Percentiles rank a stretch among this genome's conserved stretches.
Conservation (phyloP, 441 rosid genomes). For the Bocquillonia castaneifolia region DNA sequence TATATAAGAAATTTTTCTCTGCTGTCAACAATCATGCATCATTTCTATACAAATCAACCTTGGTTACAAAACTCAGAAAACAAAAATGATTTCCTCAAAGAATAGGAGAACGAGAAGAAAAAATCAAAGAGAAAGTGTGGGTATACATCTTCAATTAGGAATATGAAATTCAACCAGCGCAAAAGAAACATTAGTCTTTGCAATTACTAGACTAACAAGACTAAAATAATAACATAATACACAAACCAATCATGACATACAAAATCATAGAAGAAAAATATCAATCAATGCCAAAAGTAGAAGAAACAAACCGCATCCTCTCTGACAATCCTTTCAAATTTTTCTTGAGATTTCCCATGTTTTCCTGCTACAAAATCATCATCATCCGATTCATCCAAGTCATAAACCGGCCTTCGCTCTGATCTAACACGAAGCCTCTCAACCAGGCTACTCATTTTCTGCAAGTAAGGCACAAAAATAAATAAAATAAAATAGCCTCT, state of each 20-base stretch:
- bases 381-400: conserved; percentile 89
- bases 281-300: conserved; percentile 5
- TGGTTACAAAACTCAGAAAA: neutral
- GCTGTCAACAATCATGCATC: neutral
- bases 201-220: neutral
- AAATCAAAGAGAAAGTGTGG: too few species aligned
- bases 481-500: too few species aligned
- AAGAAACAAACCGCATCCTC: conserved; percentile 64
- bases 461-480: conserved; percentile 19
- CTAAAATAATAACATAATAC: neutral
- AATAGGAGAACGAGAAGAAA: too few species aligned
- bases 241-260: neutral
- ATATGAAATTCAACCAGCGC: neutral
- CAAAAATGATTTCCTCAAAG: too few species aligned
- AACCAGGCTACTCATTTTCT: conserved; percentile 96
- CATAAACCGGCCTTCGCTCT: conserved; percentile 78
- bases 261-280: conserved; percentile 9
- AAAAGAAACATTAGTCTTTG: neutral
- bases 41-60: neutral
- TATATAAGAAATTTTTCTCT: neutral
- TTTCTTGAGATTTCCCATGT: conserved; percentile 43
- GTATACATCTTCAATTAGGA: too few species aligned
- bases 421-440: conserved; percentile 95
- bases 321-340: conserved; percentile 70
- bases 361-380: conserved; percentile 66